Conservation (phyloP, 106 monocot genomes). For the Alisma plantagoaquatica region DNA sequence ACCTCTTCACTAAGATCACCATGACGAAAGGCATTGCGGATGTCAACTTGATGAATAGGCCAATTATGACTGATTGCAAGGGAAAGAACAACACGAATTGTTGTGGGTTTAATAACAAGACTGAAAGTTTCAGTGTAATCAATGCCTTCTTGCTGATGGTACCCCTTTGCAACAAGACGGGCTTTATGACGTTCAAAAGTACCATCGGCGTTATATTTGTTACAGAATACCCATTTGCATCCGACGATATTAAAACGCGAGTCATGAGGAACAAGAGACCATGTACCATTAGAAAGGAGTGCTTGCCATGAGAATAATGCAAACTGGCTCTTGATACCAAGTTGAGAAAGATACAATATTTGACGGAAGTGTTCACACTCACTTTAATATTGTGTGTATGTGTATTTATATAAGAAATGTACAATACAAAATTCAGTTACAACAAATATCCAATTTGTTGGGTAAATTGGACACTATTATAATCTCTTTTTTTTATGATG, state of each 20-base stretch:
- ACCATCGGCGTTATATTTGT: background rate
- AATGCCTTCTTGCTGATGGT: background rate
- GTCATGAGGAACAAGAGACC: background rate
- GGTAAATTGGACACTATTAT: too few relatives aligned
- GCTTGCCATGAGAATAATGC: too few relatives aligned
- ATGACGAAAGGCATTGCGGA: background rate
- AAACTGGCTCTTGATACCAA: too few relatives aligned
- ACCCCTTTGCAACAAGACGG: background rate
- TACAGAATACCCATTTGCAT: background rate
- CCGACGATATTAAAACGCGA: background rate
- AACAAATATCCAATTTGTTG: too few relatives aligned
- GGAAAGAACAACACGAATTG: background rate
- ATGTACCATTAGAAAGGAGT: background rate
- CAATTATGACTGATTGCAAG: background rate
- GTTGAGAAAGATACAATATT: too few relatives aligned
- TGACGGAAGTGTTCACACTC: too few relatives aligned
- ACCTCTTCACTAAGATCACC: too few relatives aligned
- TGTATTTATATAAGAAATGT: too few relatives aligned
- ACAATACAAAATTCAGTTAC: too few relatives aligned
- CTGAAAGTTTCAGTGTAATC: slow-evolving; percentile 1
- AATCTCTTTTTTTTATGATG: too few relatives aligned
- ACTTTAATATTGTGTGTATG: too few relatives aligned
- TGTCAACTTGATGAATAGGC: background rate
- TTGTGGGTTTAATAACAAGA: background rate
- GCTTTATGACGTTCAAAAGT: background rate